phyloP scores from a whole-genome alignment of 2,329 filamentous ascomycete species.

The Colletotrichum tamarilloi region DNA sequence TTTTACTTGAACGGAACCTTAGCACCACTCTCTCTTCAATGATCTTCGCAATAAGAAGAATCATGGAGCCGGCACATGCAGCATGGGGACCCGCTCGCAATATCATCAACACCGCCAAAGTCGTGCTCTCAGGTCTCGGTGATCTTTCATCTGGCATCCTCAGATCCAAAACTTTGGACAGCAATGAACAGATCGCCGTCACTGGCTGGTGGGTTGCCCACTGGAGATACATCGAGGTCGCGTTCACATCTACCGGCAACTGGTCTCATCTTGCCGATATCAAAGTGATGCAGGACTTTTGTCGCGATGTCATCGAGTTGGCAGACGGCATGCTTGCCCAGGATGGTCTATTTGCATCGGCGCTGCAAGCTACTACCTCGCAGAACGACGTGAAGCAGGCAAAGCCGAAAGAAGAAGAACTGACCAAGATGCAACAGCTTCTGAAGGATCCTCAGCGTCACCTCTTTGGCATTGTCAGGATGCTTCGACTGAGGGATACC shows the following conservation, averaged over 20 bases:
- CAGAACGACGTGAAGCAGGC: neutral
- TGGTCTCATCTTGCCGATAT: conserved; percentile 87
- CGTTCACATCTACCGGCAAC: conserved; percentile 81
- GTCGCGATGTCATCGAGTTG: conserved; percentile 93
- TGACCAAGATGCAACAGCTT: conserved; percentile 55
- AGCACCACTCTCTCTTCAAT: conserved; percentile 56
- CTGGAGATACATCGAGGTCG: conserved; percentile 84
- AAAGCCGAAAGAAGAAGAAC: conserved; percentile 50
- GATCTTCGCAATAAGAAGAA: conserved; percentile 46
- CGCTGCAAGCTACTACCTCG: conserved; percentile 54
- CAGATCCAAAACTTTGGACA: conserved; percentile 65
- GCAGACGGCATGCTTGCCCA: conserved; percentile 87
- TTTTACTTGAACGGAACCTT: conserved; percentile 57
- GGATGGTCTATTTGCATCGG: conserved; percentile 84
- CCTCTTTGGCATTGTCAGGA: conserved; percentile 81
- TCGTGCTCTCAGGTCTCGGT: conserved; percentile 67
- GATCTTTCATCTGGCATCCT: conserved; percentile 67
- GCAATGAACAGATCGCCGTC: conserved; percentile 73
- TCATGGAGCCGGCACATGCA: conserved; percentile 48
- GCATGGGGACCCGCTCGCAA: conserved; percentile 69
- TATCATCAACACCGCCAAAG: conserved; percentile 66
- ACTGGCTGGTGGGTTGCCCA: conserved; percentile 85
- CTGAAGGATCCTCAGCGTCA: conserved; percentile 71
- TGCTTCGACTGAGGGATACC: conserved; percentile 89
- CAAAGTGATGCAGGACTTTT: conserved; percentile 87